Evolutionary conservation across 768 basidiomycete genomes (phyloP).

Genomic region (Pholiota molesta): DNA sequence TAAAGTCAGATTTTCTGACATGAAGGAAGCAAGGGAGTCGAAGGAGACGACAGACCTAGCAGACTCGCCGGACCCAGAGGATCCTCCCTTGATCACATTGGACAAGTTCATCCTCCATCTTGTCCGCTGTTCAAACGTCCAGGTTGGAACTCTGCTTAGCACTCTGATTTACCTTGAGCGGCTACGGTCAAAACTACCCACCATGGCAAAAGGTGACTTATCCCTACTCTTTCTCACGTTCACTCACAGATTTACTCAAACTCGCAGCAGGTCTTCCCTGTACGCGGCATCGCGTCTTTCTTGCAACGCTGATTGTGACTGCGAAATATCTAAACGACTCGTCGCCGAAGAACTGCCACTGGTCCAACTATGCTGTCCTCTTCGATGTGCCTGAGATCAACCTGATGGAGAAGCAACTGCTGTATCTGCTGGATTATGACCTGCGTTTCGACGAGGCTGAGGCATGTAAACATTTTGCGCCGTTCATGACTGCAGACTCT

Average conservation of each 20-base stretch:
- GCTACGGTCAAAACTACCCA: conserved; percentile 76
- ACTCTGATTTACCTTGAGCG: conserved; percentile 93
- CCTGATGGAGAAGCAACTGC: conserved; percentile 96
- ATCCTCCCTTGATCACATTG: conserved; percentile 54
- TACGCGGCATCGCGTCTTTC: conserved; percentile 93
- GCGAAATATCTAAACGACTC: conserved; percentile 98
- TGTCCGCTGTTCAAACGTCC: conserved; percentile 82
- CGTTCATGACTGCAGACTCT: conserved; percentile 51
- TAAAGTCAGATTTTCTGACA: conserved; percentile 42
- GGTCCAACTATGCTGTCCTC: conserved; percentile 76
- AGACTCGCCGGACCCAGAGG: not conserved
- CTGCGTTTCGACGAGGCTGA: conserved; percentile 88
- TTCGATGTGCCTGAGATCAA: conserved; percentile 86
- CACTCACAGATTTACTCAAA: conserved; percentile 8
- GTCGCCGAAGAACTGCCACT: conserved; percentile 95
- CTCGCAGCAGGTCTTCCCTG: conserved; percentile 69
- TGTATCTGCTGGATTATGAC: conserved; percentile 91
- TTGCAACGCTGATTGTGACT: conserved; percentile 93
- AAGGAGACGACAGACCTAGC: not conserved
- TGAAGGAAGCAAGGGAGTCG: conserved; percentile 24
- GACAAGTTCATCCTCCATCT: conserved; percentile 85
- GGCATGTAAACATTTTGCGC: conserved; percentile 68
- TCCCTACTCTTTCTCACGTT: conserved; percentile 6
- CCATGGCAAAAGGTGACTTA: conserved; percentile 79
- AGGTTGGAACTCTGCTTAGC: conserved; percentile 86